Evolutionary conservation across 495 filamentous ascomycete genomes (phyloP).

Genomic region (Penicillium goetzii): DNA sequence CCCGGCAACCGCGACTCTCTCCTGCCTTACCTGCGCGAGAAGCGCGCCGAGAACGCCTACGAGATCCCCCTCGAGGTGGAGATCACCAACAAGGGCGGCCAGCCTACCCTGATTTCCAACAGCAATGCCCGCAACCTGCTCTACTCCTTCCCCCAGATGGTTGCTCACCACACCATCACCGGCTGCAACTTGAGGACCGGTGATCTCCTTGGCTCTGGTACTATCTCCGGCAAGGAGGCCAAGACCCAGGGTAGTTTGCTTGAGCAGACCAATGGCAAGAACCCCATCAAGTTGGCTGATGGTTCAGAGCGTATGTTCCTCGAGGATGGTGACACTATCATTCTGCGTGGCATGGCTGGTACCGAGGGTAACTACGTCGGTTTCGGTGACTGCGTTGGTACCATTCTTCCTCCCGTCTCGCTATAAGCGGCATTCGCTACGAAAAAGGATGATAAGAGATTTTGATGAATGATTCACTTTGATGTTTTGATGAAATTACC

Average conservation of each 20-base stretch:
- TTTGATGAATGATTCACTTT: background rate
- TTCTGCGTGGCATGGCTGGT: constrained; percentile 68
- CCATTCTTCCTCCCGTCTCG: constrained; percentile 51
- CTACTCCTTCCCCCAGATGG: constrained; percentile 93
- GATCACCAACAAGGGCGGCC: constrained; percentile 66
- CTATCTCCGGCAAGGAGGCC: constrained; percentile 74
- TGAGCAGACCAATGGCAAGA: constrained; percentile 75
- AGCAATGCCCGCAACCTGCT: constrained; percentile 75
- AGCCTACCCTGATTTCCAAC: constrained; percentile 64
- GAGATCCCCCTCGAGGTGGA: constrained; percentile 78
- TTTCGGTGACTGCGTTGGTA: constrained; percentile 72
- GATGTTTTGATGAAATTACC: constrained; percentile 16
- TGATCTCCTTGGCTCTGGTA: constrained; percentile 87
- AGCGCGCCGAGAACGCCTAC: constrained; percentile 63
- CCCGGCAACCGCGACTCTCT: constrained; percentile 61
- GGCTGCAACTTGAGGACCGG: constrained; percentile 83
- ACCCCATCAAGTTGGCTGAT: constrained; percentile 64
- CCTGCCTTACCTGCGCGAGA: constrained; percentile 72
- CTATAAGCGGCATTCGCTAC: constrained; percentile 16
- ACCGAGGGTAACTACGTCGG: constrained; percentile 66
- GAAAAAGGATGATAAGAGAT: constrained; percentile 1
- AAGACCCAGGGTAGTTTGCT: constrained; percentile 73
- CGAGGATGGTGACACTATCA: constrained; percentile 81
- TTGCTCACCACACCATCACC: constrained; percentile 85
- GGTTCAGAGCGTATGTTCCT: constrained; percentile 77